These are phyloP conservation scores for Penicillium fuscoglaucum DNA, from an alignment of 2,329 filamentous ascomycete genomes.

Conservation along the genomic window DNA sequence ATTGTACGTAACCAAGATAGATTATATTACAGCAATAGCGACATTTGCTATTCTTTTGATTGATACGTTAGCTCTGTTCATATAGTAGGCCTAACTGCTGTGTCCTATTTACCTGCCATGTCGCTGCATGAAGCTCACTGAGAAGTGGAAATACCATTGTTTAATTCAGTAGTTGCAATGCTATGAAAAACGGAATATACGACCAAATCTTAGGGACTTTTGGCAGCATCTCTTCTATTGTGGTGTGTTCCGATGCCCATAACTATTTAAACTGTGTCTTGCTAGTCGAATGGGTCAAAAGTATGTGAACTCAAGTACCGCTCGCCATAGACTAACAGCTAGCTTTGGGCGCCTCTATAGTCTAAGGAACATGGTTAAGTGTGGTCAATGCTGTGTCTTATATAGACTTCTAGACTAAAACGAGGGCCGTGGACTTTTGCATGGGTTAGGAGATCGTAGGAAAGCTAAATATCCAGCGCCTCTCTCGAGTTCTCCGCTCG, in stretches of 20 bases:
- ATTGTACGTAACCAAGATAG: neutral
- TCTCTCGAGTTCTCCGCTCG: neutral
- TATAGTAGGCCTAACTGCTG: neutral
- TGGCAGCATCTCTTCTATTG: neutral
- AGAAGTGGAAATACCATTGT: neutral
- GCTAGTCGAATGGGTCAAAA: constrained; percentile 44
- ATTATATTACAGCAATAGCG: neutral
- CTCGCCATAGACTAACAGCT: constrained; percentile 79
- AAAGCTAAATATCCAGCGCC: neutral
- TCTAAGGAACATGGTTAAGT: constrained; percentile 69
- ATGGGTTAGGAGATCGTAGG: neutral
- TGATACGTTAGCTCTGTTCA: neutral
- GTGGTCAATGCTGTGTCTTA: constrained; percentile 22
- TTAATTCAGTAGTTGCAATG: neutral
- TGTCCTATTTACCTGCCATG: neutral
- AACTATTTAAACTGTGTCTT: constrained; percentile 62
- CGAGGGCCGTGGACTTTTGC: neutral
- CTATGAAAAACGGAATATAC: neutral
- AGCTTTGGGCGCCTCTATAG: constrained; percentile 78
- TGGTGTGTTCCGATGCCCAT: constrained; percentile 53
- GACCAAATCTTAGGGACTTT: neutral
- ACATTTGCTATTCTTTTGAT: no score
- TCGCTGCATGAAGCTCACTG: neutral
- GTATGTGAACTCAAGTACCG: constrained; percentile 69
- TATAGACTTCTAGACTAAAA: neutral